Conservation (phyloP, 306 rosid genomes). For the Ceratonia siliqua region DNA sequence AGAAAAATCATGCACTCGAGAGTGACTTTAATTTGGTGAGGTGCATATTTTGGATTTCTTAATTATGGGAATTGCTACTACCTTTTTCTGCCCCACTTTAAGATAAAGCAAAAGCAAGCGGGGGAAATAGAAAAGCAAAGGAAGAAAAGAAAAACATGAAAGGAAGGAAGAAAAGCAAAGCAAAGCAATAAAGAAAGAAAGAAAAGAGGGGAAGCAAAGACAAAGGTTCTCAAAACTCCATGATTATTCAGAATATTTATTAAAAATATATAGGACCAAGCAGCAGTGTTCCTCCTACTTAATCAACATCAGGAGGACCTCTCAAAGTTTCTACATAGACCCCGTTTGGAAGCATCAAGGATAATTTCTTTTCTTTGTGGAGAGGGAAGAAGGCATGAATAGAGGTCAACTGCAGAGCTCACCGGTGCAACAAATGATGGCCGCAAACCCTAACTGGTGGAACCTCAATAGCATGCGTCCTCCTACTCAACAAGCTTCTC, state of each 20-base stretch:
- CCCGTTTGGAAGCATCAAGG: conserved; percentile 40
- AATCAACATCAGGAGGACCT: conserved; percentile 54
- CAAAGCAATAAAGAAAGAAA: conserved; percentile 51
- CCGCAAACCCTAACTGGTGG: conserved; percentile 97
- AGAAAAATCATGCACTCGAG: conserved; percentile 43
- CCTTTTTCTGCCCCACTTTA: conserved; percentile 90
- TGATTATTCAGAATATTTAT: conserved; percentile 78
- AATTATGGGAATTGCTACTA: conserved; percentile 62
- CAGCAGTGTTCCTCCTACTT: conserved; percentile 49
- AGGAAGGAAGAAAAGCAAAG: conserved; percentile 46
- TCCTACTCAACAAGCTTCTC: conserved; percentile 47
- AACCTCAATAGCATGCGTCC: conserved; percentile 69
- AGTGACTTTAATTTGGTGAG: conserved; percentile 41
- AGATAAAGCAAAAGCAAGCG: conserved; percentile 76
- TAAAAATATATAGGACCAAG: conserved; percentile 42
- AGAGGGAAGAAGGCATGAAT: conserved; percentile 57
- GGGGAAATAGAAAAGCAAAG: conserved; percentile 47
- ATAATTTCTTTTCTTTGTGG: background rate
- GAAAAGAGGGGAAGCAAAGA: conserved; percentile 44
- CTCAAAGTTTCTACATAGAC: conserved; percentile 63
- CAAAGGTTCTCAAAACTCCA: conserved; percentile 67
- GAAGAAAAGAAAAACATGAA: conserved; percentile 47
- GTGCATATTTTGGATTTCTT: conserved; percentile 44
- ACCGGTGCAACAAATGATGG: conserved; percentile 91
- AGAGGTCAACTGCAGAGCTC: conserved; percentile 79